phyloP scores from a whole-genome alignment of 2,329 filamentous ascomycete genomes.

The Cladosporium oxysporum region DNA sequence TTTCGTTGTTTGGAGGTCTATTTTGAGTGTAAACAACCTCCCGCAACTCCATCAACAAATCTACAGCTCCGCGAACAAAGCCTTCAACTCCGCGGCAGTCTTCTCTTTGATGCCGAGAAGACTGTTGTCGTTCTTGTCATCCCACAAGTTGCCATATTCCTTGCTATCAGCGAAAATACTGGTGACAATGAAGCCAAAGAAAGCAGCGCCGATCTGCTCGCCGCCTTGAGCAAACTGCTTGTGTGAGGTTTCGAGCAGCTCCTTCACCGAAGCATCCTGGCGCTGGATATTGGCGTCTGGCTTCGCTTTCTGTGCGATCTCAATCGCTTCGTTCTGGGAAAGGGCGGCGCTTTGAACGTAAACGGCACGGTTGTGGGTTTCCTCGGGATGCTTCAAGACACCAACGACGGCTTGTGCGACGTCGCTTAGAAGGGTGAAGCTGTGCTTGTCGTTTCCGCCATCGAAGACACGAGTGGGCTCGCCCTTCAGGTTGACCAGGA shows the following conservation, averaged over 20 bases:
- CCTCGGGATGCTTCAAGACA: conserved; percentile 36
- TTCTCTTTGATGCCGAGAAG: conserved; percentile 12
- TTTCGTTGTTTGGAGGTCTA: not conserved
- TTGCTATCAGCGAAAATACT: conserved; percentile 5
- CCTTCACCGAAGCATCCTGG: conserved; percentile 3
- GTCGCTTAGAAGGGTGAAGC: conserved; percentile 34
- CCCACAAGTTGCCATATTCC: conserved; percentile 11
- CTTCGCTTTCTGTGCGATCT: conserved; percentile 24
- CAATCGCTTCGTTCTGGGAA: conserved; percentile 42
- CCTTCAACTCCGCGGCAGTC: not conserved
- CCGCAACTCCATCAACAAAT: not conserved
- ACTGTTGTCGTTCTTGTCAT: conserved; percentile 12
- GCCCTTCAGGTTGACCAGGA: conserved; percentile 34
- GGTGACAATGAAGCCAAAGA: conserved; percentile 8
- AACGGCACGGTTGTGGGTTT: conserved; percentile 41
- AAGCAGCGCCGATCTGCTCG: conserved; percentile 1
- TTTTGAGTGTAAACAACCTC: not conserved
- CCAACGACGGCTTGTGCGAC: conserved; percentile 38
- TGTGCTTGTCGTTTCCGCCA: conserved; percentile 38
- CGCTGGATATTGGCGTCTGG: not conserved
- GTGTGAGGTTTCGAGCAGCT: conserved; percentile 9
- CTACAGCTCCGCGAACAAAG: not conserved
- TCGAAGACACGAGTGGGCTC: conserved; percentile 38
- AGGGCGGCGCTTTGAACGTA: conserved; percentile 39
- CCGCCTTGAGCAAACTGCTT: conserved; percentile 6